Percentiles rank a stretch among this genome's conserved stretches.
Conservation (phyloP, 2,329 filamentous ascomycete species). For the Zymoseptoria crescenta region DNA sequence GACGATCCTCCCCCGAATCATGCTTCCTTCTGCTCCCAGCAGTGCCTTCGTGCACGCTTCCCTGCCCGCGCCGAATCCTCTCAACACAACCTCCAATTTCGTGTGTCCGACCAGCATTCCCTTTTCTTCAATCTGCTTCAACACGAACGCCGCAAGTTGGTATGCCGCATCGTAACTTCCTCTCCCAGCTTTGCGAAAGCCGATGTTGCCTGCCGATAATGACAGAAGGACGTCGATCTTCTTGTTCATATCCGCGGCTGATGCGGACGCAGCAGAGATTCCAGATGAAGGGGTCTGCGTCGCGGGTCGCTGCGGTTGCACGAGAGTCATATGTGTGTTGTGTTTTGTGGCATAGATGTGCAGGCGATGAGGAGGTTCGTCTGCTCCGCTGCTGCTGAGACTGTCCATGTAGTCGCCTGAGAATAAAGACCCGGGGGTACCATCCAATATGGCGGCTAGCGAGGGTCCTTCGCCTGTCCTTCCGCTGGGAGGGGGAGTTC, state of each 20-base stretch:
- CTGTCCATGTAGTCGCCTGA: constrained; percentile 9
- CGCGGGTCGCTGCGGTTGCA: constrained; percentile 50
- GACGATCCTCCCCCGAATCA: constrained; percentile 65
- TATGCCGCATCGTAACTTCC: constrained; percentile 86
- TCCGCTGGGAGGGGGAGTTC: constrained; percentile 49
- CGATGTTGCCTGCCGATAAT: constrained; percentile 76
- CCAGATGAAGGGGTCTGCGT: constrained; percentile 20
- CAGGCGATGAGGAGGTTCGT: constrained; percentile 61
- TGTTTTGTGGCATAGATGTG: constrained; percentile 84
- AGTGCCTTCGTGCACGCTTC: constrained; percentile 87
- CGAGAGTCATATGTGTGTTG: constrained; percentile 90
- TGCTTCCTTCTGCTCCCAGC: constrained; percentile 73
- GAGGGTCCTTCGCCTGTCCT: not conserved
- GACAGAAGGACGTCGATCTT: constrained; percentile 62
- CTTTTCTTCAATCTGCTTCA: constrained; percentile 76
- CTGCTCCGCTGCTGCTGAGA: constrained; percentile 6
- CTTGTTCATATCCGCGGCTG: constrained; percentile 45
- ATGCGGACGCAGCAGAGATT: constrained; percentile 20
- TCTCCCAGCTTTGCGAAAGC: constrained; percentile 76
- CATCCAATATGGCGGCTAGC: constrained; percentile 1
- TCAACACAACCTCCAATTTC: constrained; percentile 68
- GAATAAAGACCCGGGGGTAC: constrained; percentile 6
- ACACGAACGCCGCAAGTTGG: constrained; percentile 75
- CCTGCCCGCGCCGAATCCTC: constrained; percentile 78
- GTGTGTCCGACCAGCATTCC: constrained; percentile 69